These are phyloP conservation scores for Paxillus ammoniavirescens DNA, from an alignment of 768 basidiomycete species.

Conservation along the genomic window DNA sequence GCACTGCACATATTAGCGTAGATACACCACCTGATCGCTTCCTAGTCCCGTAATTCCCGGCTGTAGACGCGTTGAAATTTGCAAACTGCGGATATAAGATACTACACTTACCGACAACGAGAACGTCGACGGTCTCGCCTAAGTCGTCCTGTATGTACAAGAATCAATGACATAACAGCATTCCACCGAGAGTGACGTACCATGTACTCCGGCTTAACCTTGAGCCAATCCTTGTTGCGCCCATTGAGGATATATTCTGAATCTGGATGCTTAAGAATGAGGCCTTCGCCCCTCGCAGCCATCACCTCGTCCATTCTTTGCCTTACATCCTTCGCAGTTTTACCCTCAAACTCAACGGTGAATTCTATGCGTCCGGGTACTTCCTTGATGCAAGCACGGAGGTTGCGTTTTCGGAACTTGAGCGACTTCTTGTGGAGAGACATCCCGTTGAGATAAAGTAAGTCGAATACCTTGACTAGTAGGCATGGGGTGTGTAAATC, in stretches of 20 bases:
- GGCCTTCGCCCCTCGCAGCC: slow-evolving; percentile 83
- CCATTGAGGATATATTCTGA: slow-evolving; percentile 85
- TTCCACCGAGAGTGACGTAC: slow-evolving; percentile 34
- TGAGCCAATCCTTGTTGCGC: slow-evolving; percentile 90
- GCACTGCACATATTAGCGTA: slow-evolving; percentile 83
- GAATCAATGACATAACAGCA: slow-evolving; percentile 1
- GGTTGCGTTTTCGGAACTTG: slow-evolving; percentile 74
- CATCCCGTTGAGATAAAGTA: slow-evolving; percentile 84
- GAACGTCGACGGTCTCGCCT: slow-evolving; percentile 89
- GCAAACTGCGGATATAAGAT: background rate
- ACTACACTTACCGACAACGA: slow-evolving; percentile 72
- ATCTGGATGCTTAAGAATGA: slow-evolving; percentile 85
- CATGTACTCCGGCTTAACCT: slow-evolving; percentile 91
- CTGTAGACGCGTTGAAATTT: slow-evolving; percentile 35
- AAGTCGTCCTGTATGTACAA: slow-evolving; percentile 64
- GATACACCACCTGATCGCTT: slow-evolving; percentile 87
- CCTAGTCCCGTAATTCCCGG: slow-evolving; percentile 85
- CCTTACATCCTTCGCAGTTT: slow-evolving; percentile 79
- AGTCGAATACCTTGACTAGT: slow-evolving; percentile 95
- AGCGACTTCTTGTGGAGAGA: slow-evolving; percentile 72
- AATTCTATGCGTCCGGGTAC: slow-evolving; percentile 83
- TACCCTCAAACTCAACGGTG: slow-evolving; percentile 67
- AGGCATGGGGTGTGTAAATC: background rate
- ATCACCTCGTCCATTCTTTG: slow-evolving; percentile 80
- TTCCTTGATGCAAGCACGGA: slow-evolving; percentile 64